A percentile compares a stretch with the other conserved stretches of the same genome.
Conservation (phyloP, 352 stramenopile genomes). For the Pythium dissotocum region DNA sequence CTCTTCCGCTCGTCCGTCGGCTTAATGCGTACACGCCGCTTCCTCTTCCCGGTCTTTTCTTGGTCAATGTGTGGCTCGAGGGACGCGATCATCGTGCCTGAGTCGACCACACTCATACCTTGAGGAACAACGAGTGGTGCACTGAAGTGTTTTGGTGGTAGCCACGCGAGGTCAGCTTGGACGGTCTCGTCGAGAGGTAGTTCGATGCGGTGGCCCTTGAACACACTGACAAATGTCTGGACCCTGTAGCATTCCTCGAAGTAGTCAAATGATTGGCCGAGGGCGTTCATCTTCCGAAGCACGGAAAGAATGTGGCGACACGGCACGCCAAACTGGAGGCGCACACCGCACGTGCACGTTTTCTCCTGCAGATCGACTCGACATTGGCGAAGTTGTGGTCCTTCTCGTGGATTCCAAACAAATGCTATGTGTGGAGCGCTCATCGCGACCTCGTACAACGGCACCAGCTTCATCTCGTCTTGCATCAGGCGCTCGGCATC, state of each 20-base stretch:
- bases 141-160: slow-evolving; percentile 31
- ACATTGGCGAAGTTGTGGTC: slow-evolving; percentile 40
- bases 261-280: slow-evolving; percentile 39
- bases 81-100: neutral
- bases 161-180: slow-evolving; percentile 32
- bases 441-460: slow-evolving; percentile 46
- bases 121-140: neutral
- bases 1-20: slow-evolving; percentile 41
- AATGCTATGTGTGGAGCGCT: slow-evolving; percentile 47
- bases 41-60: slow-evolving; percentile 26
- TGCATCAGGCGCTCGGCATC: slow-evolving; percentile 49
- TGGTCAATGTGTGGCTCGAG: neutral
- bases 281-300: slow-evolving; percentile 37
- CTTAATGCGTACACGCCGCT: slow-evolving; percentile 35
- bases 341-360: slow-evolving; percentile 46
- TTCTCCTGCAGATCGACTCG: slow-evolving; percentile 49
- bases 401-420: slow-evolving; percentile 43
- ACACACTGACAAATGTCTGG: slow-evolving; percentile 41
- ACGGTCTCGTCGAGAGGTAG: slow-evolving; percentile 45
- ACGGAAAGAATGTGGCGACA: slow-evolving; percentile 46
- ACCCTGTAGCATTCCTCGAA: slow-evolving; percentile 57
- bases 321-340: slow-evolving; percentile 43
- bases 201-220: slow-evolving; percentile 41
- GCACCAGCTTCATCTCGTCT: slow-evolving; percentile 38
- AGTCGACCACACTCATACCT: neutral